phyloP scores from a whole-genome alignment of 2,329 filamentous ascomycete species.

The Meredithiella fracta region DNA sequence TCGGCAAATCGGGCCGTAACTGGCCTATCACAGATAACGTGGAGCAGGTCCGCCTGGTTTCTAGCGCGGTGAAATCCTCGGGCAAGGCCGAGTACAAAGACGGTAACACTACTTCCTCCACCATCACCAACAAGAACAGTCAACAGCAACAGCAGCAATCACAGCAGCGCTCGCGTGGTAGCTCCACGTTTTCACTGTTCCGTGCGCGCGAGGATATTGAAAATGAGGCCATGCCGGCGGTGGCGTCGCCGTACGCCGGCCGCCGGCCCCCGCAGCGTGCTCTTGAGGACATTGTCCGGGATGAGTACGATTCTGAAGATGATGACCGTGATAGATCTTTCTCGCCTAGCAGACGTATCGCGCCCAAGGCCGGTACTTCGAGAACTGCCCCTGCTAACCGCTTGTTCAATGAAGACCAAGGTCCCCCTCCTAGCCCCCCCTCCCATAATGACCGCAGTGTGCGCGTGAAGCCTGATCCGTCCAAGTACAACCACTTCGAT shows the following conservation, averaged over 20 bases:
- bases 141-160: neutral
- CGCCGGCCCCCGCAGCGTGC: slow-evolving; percentile 47
- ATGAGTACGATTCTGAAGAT: slow-evolving; percentile 26
- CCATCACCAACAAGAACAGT: slow-evolving; percentile 1
- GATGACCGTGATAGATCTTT: slow-evolving; percentile 32
- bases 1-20: slow-evolving; percentile 75
- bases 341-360: slow-evolving; percentile 25
- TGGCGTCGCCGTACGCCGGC: slow-evolving; percentile 46
- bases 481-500: slow-evolving; percentile 14
- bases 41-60: slow-evolving; percentile 67
- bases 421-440: slow-evolving; percentile 48
- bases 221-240: slow-evolving; percentile 27
- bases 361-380: slow-evolving; percentile 33
- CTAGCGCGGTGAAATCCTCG: slow-evolving; percentile 38
- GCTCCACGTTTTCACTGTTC: slow-evolving; percentile 56
- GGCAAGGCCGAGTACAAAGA: slow-evolving; percentile 19
- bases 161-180: slow-evolving; percentile 24
- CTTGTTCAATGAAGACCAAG: slow-evolving; percentile 37
- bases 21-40: slow-evolving; percentile 86
- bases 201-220: slow-evolving; percentile 48
- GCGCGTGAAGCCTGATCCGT: slow-evolving; percentile 10
- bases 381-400: slow-evolving; percentile 41
- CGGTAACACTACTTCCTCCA: slow-evolving; percentile 1
- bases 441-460: slow-evolving; percentile 17
- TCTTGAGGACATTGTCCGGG: slow-evolving; percentile 54